Evolutionary conservation across 495 filamentous ascomycete genomes (phyloP), one percentile per base, ranked within the genome.

Genomic region (Xylaria palmicola): DNA sequence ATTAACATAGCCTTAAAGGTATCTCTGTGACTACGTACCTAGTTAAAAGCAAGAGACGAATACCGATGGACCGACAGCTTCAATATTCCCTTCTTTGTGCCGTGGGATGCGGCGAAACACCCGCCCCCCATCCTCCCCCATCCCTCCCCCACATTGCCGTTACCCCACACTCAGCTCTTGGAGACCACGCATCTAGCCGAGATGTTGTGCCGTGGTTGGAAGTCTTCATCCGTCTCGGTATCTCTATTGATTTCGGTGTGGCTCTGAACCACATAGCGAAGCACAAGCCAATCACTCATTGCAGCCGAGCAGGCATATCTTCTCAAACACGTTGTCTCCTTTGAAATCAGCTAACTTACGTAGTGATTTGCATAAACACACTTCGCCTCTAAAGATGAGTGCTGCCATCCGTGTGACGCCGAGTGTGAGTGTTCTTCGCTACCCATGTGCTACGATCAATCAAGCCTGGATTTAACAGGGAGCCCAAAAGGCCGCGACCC

Each of bases 401-500:
- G 76, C 78, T 51, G 80, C 79, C 43, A 77, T 91, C 55, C 81
- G 88, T 57, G 78, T 89, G 56, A 77, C 85, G 47, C 81, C 81
- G 34, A 79, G 62, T 29, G 81, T 82, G 62, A 73, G 78, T 73
- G 20, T 15, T 1, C 43, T 37, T 13, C 10, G 29, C 19, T 13
- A 54, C n/a, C 27, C 15, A 24, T 43, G 19, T 27, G 39, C 44
- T 27, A 27, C 45, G 7, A 27, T 48, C 10, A 15, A 59, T 41
- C 41, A 24, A 15, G 15, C 34, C 34, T n/a, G 34, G 1, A 27
- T 34, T 43, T 51, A 51, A 53, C 30, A 13, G 7, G 29, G 37
- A 20, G 13, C n/a, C 15, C 17, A 20, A n/a, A 81, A 91, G 67
- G 85, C 88, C 62, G 91, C 93, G 56, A 79, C 83, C 45, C 79